Evolutionary conservation across 1,139 yeast species (phyloP), one percentile per base, ranked within the genome.

Genomic region (Geotrichum bryndzae): DNA sequence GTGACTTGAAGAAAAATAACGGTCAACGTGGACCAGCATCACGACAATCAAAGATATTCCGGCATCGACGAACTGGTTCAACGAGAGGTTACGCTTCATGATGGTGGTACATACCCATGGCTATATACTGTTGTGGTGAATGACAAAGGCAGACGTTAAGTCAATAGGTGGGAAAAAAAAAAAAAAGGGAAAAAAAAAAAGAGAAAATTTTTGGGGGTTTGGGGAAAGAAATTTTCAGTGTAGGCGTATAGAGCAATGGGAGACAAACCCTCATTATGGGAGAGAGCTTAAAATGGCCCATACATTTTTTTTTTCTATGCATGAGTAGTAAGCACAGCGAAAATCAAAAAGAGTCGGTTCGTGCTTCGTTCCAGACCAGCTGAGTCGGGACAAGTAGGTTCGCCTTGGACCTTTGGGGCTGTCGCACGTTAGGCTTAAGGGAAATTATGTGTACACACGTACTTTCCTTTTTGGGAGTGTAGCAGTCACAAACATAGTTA

Each of bases 41-140:
- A n/a, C 48, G 22, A 41, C 48, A 15, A 7, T 18, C 18, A 41
- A 41, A 41, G 8, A 7, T 7, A 41, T n/a, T n/a, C 23, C 48
- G 2, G n/a, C 51, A 35, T 33, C 58, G 50, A 33, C 52, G 22
- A 54, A 1, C 27, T 13, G 11, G 8, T 10, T 33, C 23, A 13
- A 35, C 23, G 11, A 22, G 18, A 15, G 13, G 31, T 35, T 35
- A 18, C 15, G 33, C 3, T 53, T 53, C 38, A n/a, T 54, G 51
- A n/a, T n/a, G 25, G 22, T 54, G 56, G 25, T 29, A 52, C 54
- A 57, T 27, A 41, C 48, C 48, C 48, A 41, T 41, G 48, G 48
- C 48, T 41, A 41, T 41, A 41, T 41, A 41, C 48, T 41, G 48
- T 41, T 41, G 48, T 41, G 48, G 48, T 41, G 48, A 41, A 41